Evolutionary conservation across 805 yeast species (phyloP), one percentile per base, ranked within the genome.

Genomic region (Yarrowia sp.): DNA sequence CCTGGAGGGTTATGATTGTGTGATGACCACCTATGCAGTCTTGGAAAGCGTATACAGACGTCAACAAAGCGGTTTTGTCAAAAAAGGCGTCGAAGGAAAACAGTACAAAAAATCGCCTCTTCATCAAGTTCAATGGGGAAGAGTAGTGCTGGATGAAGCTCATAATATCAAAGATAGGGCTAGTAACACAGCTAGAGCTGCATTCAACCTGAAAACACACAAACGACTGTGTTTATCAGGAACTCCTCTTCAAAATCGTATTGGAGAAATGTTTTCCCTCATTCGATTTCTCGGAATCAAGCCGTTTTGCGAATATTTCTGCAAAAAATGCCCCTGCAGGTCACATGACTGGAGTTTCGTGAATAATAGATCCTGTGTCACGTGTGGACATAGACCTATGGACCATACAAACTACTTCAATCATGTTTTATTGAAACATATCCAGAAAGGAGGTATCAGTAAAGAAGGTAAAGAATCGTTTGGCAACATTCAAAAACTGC

Each of bases 91-190:
- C 17, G 83, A 79, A 15, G 87, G 89, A 1, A 71, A 84, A 28
- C 86, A 89, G 3, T 89, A 89, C 73, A 96, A 92, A 68, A 80
- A 81, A 67, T 87, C 96, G 22, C 83, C 86, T 0, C 74, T 95
- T 43, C 99, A 95, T 73, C 77, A 82, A 13, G 80, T 89, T 48
- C 80, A 83, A 44, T 95, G 92, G 74, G 88, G 91, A 72, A 79
- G 99, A 65, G 96, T 93, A 8, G 84, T 95, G 14, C 78, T 95
- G 61, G 99, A 95, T 77, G 99, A 95, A 74, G 99, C 99, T 0
- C 99, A 95, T 74, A 93, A 93, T 72, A 93, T 95, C 79, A 95
- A 95, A 73, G 98, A 95, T 74, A 82, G 98, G 66, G 92, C 92
- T 65, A 87, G 95, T 64, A 93, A 93, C 31, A 95, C 99, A 0